Percentiles rank a stretch among this genome's conserved stretches.
phyloP scores from a whole-genome alignment of 2,329 filamentous ascomycete species.

The Penicillium sp. region DNA sequence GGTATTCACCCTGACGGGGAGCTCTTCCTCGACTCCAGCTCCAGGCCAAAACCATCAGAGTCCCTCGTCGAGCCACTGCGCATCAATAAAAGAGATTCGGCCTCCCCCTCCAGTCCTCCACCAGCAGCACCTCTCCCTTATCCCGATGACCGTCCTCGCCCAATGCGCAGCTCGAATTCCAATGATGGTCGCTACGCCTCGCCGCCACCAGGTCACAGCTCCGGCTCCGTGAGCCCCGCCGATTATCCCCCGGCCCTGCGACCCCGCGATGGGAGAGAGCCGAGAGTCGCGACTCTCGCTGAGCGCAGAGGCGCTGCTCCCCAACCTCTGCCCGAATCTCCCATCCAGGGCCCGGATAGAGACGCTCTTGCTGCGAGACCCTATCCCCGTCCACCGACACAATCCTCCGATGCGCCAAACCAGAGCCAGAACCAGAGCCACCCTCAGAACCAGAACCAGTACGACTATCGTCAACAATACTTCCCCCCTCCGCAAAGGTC shows the following conservation, averaged over 20 bases:
- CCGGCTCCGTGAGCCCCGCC: slow-evolving; percentile 32
- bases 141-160: slow-evolving; percentile 65
- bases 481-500: slow-evolving; percentile 58
- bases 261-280: slow-evolving; percentile 55
- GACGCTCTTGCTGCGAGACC: slow-evolving; percentile 77
- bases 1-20: slow-evolving; percentile 80
- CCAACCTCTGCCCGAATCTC: slow-evolving; percentile 81
- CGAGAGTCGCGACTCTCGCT: slow-evolving; percentile 66
- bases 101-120: slow-evolving; percentile 55
- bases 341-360: slow-evolving; percentile 73
- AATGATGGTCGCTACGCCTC: slow-evolving; percentile 35
- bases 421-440: slow-evolving; percentile 30
- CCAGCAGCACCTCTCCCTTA: slow-evolving; percentile 67
- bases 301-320: slow-evolving; percentile 77
- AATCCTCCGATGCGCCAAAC: slow-evolving; percentile 38
- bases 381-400: slow-evolving; percentile 43
- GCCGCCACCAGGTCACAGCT: slow-evolving; percentile 29
- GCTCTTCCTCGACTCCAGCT: slow-evolving; percentile 66
- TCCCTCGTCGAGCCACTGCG: slow-evolving; percentile 82
- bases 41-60: slow-evolving; percentile 57
- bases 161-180: slow-evolving; percentile 35
- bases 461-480: slow-evolving; percentile 65
- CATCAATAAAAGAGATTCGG: slow-evolving; percentile 78
- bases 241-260: slow-evolving; percentile 48
- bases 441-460: slow-evolving; percentile 40